Conservation (phyloP, 345 rosid genomes). For the Sonneratia alba region DNA sequence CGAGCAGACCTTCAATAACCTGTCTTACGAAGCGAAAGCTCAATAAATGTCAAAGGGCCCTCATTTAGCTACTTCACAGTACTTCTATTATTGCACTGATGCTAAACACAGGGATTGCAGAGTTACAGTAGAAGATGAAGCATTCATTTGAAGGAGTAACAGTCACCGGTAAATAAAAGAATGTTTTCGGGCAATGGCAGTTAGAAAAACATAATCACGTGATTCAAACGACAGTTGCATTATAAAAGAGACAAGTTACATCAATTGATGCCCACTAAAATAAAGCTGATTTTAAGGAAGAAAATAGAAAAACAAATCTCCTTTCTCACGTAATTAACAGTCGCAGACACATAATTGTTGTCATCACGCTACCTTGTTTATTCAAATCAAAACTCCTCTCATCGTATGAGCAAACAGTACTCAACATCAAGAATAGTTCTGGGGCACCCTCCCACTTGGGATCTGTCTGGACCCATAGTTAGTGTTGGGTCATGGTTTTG, state of each 20-base stretch:
- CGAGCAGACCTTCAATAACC: background rate
- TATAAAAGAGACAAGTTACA: background rate
- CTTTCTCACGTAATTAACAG: background rate
- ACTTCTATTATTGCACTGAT: background rate
- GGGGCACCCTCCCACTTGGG: background rate
- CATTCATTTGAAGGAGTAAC: background rate
- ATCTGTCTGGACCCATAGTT: background rate
- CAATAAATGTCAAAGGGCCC: constrained; percentile 13
- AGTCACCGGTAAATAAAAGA: background rate
- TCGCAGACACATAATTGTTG: background rate
- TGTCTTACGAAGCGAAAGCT: background rate
- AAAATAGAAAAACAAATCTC: background rate
- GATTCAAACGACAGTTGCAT: constrained; percentile 5
- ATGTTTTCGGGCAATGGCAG: background rate
- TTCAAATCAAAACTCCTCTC: background rate
- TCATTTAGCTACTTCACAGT: constrained; percentile 2
- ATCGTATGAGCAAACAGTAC: too few relatives aligned
- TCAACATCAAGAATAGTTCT: background rate
- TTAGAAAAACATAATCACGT: constrained; percentile 6
- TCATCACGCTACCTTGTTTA: constrained; percentile 1
- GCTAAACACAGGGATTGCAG: background rate
- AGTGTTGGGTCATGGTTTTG: background rate
- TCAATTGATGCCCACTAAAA: too few relatives aligned
- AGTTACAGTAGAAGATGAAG: background rate
- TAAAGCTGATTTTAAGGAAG: too few relatives aligned